These are phyloP conservation scores for Teratosphaeria destructans DNA, from an alignment of 2,329 filamentous ascomycete genomes.

Conservation along the genomic window DNA sequence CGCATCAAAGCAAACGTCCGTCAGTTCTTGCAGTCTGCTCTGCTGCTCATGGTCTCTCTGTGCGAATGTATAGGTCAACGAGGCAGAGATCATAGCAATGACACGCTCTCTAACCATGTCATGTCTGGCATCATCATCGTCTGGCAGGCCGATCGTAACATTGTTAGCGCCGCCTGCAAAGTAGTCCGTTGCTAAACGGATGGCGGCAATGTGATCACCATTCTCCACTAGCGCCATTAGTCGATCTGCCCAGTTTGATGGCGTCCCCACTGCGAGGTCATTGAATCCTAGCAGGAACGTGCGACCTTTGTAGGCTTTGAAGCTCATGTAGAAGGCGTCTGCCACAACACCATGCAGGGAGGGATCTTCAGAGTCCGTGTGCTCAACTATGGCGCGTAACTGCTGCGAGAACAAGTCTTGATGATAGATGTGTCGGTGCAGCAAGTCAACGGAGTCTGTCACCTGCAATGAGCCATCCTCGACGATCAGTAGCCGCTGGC, in stretches of 20 bases:
- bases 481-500: constrained; percentile 81
- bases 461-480: constrained; percentile 83
- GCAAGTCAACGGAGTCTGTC: constrained; percentile 86
- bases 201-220: constrained; percentile 89
- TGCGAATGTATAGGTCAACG: constrained; percentile 74
- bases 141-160: constrained; percentile 83
- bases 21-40: constrained; percentile 64
- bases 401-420: constrained; percentile 82
- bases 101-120: constrained; percentile 78
- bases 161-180: constrained; percentile 88
- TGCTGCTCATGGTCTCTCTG: constrained; percentile 43
- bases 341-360: constrained; percentile 93
- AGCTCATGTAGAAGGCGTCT: constrained; percentile 97
- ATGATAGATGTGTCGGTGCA: constrained; percentile 88
- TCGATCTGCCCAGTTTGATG: constrained; percentile 96
- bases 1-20: constrained; percentile 72
- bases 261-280: constrained; percentile 76
- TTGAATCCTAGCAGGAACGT: constrained; percentile 90
- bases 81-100: constrained; percentile 86
- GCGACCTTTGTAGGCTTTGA: constrained; percentile 87
- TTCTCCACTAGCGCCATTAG: constrained; percentile 90
- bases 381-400: constrained; percentile 73
- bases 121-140: constrained; percentile 66
- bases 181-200: constrained; percentile 81
- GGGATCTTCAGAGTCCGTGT: constrained; percentile 73